Base-by-base conservation (phyloP, 2,329 filamentous ascomycete species). In the Talaromyces amestolkiae region DNA sequence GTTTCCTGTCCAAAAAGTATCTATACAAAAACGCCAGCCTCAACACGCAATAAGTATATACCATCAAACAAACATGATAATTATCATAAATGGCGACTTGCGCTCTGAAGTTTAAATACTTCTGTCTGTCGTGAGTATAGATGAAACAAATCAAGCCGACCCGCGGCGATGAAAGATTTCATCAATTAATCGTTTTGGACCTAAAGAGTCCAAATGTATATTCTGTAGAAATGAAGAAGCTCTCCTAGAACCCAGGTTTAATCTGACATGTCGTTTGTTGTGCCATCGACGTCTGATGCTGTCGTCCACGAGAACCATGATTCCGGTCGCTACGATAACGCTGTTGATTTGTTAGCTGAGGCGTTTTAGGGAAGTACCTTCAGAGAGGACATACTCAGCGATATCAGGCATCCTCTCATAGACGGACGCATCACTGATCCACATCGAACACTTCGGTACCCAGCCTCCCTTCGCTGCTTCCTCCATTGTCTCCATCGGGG, bases 361-460 rank as follows among this genome's bases (percentile, higher is more conserved):
- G 3, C 2, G 22, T 13, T 51, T 17, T 13, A 8, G 27, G 13
- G 2, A 17, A 51, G 24, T 31, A 19, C 6, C 24, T 45, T 24
- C 24, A 51, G 22, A 27, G 3, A 63, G 41, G 61, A 86, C 87
- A 85, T 87, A 96, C 92, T 97, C 93, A 68, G 92, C 91, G 73
- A 96, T 87, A 75, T 97, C 93, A 59, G 90, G 90, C 75, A 87
- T 81, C 70, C 86, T 88, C 37, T 85, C 82, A 69, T 95, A 83
- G 66, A 95, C 84, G 17, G 82, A 83, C 66, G 86, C 80, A 76
- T 97, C 92, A 71, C 86, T 91, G 75, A 98, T 92, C 87, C 92
- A 93, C 87, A 98, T 89, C 72, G 91, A 91, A 75, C 91, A 96
- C 5, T 92, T 93, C 64, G 92, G 91, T 27, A 98, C 85, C 93